Evolutionary conservation across 495 filamentous ascomycete species (phyloP), one percentile per base, ranked within the genome.

Genomic region (Aspergillus bridgeri): DNA sequence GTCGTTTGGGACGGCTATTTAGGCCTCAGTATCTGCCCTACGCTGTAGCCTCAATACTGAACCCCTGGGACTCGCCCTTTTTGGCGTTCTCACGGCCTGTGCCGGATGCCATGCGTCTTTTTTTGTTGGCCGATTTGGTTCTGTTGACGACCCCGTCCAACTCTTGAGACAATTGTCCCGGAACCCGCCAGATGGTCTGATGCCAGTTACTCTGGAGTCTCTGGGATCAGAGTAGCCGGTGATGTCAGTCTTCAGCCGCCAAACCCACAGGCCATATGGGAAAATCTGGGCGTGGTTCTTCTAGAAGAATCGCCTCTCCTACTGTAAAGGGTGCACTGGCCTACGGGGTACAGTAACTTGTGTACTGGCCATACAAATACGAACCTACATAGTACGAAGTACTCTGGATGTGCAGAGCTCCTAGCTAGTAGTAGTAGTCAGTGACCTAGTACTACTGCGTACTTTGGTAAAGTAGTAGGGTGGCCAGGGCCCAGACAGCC

Each of bases 11-110:
- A 62, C 29, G 57, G 22, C 48, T 53, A 61, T 61, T 66, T 61
- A 55, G 57, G 38, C 52, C 54, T 33, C 65, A 62, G 64, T 66
- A 66, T 66, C 52, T 29, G 56, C 64, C 64, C 64, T 66, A 66
- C 64, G 64, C 64, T 51, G 64, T 66, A 66, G 64, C 54, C 60
- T 59, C 56, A 63, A 61, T 63, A 66, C 64, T 63, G 60, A 55
- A 43, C 25, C 27, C 48, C 51, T 54, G 27, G 6, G 47, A 42
- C 48, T 22, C 23, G 23, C 18, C 43, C 27, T 56, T n/a, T n/a
- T 54, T 24, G 38, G n/a, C 42, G 52, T 9, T 2, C 44, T 22
- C 24, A 56, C 53, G 44, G 53, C 25, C 19, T 46, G n/a, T 21
- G 48, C 44, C 53, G 53, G 44, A 48, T 38, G 43, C 25, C 21